Base-by-base conservation (phyloP, 2,329 filamentous ascomycete species). In the Rhynchosporium agropyri region DNA sequence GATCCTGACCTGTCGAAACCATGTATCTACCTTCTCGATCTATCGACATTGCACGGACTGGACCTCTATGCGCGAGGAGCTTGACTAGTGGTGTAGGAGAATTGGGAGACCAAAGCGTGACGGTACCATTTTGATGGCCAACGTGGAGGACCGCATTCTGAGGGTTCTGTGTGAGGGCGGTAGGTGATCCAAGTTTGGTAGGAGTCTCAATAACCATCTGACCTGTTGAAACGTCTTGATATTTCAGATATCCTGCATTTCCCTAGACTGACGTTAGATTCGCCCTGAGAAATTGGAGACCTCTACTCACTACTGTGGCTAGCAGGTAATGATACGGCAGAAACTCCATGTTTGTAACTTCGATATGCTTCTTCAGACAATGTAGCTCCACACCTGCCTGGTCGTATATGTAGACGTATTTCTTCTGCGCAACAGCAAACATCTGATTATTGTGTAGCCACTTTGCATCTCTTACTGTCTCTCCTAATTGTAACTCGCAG, bases 361-460 rank as follows among this genome's bases (percentile, higher is more conserved):
- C 95, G 65, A 91, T 85, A 75, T 97, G 94, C 76, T 95, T 95
- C 76, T 88, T 88, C 73, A 99, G 79, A 74, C 91, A 93, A 76
- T 99, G 95, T 60, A 99, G 79, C 78, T 99, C 95, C 26, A 97
- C 90, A 58, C 95, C 95, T 62, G 91, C 85, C 62, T 87, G 83
- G 73, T 97, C 95, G 79, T 99, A 99, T 68, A 99, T 97, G 79
- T 97, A 99, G 67, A 95, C 91, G 70, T 95, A 89, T 78, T 94
- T 95, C 81, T 97, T 97, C 78, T 99, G 94, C 50, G 95, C 92
- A 12, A 97, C 92, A 0, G 94, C 94, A 77, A 98, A 97, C 77
- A 87, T 90, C 70, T 97, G 92, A 76, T 95, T 93, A 75, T 97
- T 97, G 78, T 97, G 92, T 71, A 98, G 82, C 90, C 92, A 99